Conservation (phyloP, 2,329 filamentous ascomycete species). For the Colletotrichum coccodes region DNA sequence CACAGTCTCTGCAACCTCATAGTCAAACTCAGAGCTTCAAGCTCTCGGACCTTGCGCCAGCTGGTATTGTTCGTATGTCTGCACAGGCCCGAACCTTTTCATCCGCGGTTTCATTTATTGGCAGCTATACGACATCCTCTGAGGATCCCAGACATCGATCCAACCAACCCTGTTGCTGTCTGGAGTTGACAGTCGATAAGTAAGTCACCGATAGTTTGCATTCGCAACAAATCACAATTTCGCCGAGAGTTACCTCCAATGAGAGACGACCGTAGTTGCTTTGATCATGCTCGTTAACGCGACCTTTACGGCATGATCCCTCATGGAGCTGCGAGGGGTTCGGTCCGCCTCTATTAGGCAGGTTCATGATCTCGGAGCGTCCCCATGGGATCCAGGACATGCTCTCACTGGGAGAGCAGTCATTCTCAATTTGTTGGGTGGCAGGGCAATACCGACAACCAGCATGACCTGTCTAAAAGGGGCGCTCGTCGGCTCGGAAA, state of each 20-base stretch:
- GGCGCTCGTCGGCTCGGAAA: constrained; percentile 20
- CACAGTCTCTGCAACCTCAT: constrained; percentile 2
- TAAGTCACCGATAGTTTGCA: not conserved
- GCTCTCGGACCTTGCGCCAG: constrained; percentile 3
- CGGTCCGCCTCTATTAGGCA: constrained; percentile 10
- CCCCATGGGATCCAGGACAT: constrained; percentile 2
- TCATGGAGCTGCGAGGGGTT: constrained; percentile 8
- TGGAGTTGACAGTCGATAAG: not conserved
- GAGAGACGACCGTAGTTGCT: not conserved
- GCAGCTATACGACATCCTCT: not conserved
- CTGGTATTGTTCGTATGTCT: not conserved
- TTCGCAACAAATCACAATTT: constrained; percentile 10
- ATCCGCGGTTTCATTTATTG: constrained; percentile 13
- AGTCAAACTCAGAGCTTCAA: not conserved
- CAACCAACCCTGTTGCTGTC: not conserved
- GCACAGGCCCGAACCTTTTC: not conserved
- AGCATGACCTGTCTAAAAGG: constrained; percentile 18
- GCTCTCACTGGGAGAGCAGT: not conserved
- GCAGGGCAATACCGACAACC: constrained; percentile 2
- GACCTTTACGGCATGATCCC: constrained; percentile 17
- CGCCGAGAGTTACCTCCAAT: constrained; percentile 18
- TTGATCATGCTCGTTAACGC: constrained; percentile 11
- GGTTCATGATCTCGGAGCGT: not conserved
- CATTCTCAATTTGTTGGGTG: not conserved
- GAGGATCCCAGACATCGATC: not conserved